Base-by-base conservation (phyloP, 1,139 yeast genomes). In the Diutina ranongensis region DNA sequence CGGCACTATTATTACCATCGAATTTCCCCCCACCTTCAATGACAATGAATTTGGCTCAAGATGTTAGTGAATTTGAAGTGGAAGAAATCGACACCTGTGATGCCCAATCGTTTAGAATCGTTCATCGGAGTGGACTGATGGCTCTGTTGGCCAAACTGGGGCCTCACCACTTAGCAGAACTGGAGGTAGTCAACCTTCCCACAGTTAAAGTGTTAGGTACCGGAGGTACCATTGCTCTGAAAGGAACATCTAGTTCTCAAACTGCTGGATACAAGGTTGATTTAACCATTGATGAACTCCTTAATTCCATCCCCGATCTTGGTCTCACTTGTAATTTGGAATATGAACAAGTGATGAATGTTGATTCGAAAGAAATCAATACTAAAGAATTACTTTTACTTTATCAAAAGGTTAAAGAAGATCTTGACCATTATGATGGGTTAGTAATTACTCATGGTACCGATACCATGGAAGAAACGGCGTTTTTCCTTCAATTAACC, bases 141-240 rank as follows among this genome's bases (percentile, higher is more conserved):
- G 31, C 25, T n/a, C 18, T 25, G 22, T 5, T 38, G 3, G 42
- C 20, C 13, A 9, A 16, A n/a, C 16, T 22, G 10, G 22, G 19
- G 9, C 15, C 32, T 20, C 21, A 22, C 7, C 21, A 13, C 5
- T 16, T n/a, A 7, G 18, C 8, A 31, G 34, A 31, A 31, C 4
- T n/a, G 13, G 34, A 15, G 15, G 15, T 31, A 9, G 5, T 31
- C 13, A 1, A 15, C 20, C 22, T 38, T 3, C 78, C 78, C 1
- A 58, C 59, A 4, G 64, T 80, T 45, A 80, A 80, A 52, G 77
- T 80, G 20, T 62, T 80, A 33, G 87, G 85, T 2, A 80, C 87
- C 1, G 87, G 87, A 9, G 87, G 87, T 13, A 80, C 87, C 2
- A 80, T 80, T 52, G 86, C 86, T 1, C 77, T 85, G 1, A 78